Evolutionary conservation across 345 rosid genomes (phyloP).

Genomic region (Salix udensis): DNA sequence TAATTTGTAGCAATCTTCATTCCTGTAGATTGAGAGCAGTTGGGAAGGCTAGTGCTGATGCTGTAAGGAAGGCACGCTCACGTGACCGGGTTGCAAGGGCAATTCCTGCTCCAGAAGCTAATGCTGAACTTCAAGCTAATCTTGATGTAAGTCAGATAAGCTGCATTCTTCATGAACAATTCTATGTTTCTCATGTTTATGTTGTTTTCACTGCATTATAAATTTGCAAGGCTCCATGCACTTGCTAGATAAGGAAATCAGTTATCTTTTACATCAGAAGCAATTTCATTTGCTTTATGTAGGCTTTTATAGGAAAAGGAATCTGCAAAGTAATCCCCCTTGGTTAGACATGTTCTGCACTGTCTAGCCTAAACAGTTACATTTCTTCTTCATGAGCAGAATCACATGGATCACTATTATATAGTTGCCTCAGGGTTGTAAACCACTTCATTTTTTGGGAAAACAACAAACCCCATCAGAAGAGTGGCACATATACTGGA

Average conservation of each 20-base stretch:
- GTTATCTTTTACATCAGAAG: background rate
- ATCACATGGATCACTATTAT: background rate
- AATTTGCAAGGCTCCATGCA: background rate
- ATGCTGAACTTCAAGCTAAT: constrained; percentile 35
- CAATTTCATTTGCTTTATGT: background rate
- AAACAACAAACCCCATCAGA: no score
- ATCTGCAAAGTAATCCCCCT: background rate
- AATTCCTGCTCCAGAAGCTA: constrained; percentile 27
- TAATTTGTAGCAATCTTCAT: background rate
- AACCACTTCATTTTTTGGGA: background rate
- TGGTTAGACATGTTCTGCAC: background rate
- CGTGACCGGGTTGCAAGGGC: constrained; percentile 28
- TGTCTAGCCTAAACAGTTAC: background rate
- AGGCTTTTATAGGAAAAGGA: background rate
- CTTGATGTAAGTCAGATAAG: constrained; percentile 30
- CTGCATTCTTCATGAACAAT: constrained; percentile 12
- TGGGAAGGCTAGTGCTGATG: constrained; percentile 26
- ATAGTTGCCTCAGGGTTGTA: background rate
- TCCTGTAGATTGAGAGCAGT: constrained; percentile 23
- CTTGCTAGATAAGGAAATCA: background rate
- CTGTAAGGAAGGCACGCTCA: constrained; percentile 20
- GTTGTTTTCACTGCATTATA: background rate
- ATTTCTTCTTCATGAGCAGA: constrained; percentile 2
- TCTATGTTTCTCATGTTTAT: background rate
- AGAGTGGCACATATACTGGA: no score